Base-by-base conservation (phyloP, 768 basidiomycete genomes). In the Tephrocybe sp. region DNA sequence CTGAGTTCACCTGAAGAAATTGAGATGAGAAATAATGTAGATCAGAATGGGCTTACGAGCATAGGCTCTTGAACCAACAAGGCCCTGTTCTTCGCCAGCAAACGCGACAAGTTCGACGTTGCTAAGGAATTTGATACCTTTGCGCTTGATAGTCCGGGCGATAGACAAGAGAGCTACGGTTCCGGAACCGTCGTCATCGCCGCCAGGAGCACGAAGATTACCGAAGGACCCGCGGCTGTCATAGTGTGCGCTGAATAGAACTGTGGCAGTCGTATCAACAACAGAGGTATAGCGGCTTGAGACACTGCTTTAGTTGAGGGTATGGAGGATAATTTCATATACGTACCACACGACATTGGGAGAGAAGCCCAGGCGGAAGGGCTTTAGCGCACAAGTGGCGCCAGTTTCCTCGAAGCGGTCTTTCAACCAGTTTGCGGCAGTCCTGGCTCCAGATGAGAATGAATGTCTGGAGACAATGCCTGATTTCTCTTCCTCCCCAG, bases 151-250 rank as follows among this genome's bases (percentile, higher is more conserved):
- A 2, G 85, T 80, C 34, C 81, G 81, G 3, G 93, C 92, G 54
- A 96, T 90, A 3, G 81, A 81, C 15, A 97, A 74, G n/a, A 96
- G 65, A 2, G 88, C 84, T 7, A 80, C 80, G 14, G 83, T 84
- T 8, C 79, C 79, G 12, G 77, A 79, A 28, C 79, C 80, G 57
- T 81, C 78, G 46, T 80, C 80, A 48, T 81, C 68, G 36, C 62
- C 82, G 43, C 73, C 80, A 21, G 77, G 88, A 30, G 81, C 86
- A 28, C 86, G 78, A 12, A 75, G 76, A 55, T 73, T 82, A 10
- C 93, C 94, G 64, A 93, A 96, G 0, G 88, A 88, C 15, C 93
- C 93, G 32, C 93, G 86, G 39, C 88, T 91, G 64, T 97, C 93
- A 62, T 95, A 97, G 66, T 96, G 94, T 2, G 85, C 90, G 50